Evolutionary conservation across 2,329 filamentous ascomycete genomes (phyloP).

Genomic region (Hypoxylon sp.): DNA sequence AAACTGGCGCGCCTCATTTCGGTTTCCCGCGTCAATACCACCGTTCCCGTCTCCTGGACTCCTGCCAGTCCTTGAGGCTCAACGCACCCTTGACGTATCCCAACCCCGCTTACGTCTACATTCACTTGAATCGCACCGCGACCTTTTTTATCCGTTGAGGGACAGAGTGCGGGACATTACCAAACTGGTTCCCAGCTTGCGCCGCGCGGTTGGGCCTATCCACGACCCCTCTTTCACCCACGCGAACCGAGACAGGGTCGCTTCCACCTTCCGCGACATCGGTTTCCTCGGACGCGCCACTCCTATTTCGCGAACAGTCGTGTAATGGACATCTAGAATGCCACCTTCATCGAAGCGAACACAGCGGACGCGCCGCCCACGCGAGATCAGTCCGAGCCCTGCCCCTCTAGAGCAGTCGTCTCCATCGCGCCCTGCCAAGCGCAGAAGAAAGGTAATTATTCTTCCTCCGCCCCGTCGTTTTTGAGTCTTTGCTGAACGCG

Average conservation of each 20-base stretch:
- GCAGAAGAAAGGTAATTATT: conserved; percentile 69
- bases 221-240: conserved; percentile 8
- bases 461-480: conserved; percentile 36
- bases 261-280: neutral
- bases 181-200: conserved; percentile 8
- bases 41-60: conserved; percentile 18
- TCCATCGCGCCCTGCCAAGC: conserved; percentile 72
- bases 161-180: neutral
- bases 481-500: conserved; percentile 32
- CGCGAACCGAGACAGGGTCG: neutral
- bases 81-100: conserved; percentile 24
- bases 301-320: conserved; percentile 9
- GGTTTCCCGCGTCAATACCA: conserved; percentile 39
- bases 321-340: conserved; percentile 52
- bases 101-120: conserved; percentile 20
- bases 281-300: neutral
- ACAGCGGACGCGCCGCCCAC: conserved; percentile 53
- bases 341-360: conserved; percentile 56
- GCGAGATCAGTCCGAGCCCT: conserved; percentile 50
- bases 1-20: conserved; percentile 34
- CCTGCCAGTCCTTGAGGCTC: conserved; percentile 29
- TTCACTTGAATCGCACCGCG: conserved; percentile 1
- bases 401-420: conserved; percentile 64
- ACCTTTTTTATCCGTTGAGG: neutral
- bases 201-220: neutral